Evolutionary conservation across 495 filamentous ascomycete genomes (phyloP).

Genomic region (Entonaema liquescens): DNA sequence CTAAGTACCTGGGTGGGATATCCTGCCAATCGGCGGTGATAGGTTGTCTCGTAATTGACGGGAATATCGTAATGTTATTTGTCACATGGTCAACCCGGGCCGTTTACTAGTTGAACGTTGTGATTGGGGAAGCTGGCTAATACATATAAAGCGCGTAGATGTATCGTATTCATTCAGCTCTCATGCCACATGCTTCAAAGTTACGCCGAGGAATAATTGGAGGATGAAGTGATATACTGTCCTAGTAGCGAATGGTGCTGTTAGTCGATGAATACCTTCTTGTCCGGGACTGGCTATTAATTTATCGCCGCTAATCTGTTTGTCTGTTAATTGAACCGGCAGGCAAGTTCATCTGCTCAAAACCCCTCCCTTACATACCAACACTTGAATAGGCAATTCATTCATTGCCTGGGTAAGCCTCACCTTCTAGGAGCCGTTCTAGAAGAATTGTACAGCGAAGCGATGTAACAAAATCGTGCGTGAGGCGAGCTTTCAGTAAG

Average conservation of each 20-base stretch:
- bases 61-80: neutral
- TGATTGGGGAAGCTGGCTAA: constrained; percentile 1
- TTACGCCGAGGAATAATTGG: neutral
- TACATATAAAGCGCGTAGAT: neutral
- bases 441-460: constrained; percentile 12
- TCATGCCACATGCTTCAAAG: neutral
- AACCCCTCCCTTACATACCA: neutral
- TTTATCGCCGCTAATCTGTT: constrained; percentile 6
- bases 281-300: constrained; percentile 27
- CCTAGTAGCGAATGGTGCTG: neutral
- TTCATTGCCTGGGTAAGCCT: neutral
- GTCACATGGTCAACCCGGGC: neutral
- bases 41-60: neutral
- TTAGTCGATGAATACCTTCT: constrained; percentile 29
- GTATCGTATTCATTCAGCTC: neutral
- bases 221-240: neutral
- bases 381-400: constrained; percentile 12
- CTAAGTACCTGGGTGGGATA: neutral
- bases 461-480: constrained; percentile 31
- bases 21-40: constrained; percentile 4
- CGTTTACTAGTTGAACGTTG: constrained; percentile 2
- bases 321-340: neutral
- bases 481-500: neutral
- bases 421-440: constrained; percentile 16
- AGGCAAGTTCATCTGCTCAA: neutral